Evolutionary conservation across 2,329 filamentous ascomycete genomes (phyloP).

Genomic region (Colletotrichum graminicola): DNA sequence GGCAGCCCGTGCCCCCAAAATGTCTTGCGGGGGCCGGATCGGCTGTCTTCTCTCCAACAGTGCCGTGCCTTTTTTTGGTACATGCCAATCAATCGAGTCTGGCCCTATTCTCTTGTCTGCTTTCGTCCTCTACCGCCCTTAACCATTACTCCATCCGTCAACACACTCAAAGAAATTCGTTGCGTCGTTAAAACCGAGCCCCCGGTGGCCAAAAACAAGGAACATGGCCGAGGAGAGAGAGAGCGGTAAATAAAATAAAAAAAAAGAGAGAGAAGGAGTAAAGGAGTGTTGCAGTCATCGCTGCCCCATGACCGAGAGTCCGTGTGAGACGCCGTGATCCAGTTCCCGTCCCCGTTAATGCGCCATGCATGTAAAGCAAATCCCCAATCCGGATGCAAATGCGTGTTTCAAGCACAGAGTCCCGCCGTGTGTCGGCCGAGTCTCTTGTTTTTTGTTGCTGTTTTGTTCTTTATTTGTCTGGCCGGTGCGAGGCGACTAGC

Average conservation of each 20-base stretch:
- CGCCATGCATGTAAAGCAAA: conserved; percentile 41
- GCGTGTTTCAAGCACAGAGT: conserved; percentile 19
- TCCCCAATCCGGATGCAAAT: conserved; percentile 35
- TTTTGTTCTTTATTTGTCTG: conserved; percentile 18
- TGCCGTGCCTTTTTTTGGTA: conserved; percentile 34
- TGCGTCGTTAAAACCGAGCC: conserved; percentile 16
- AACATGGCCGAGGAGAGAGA: background rate
- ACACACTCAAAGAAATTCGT: conserved; percentile 39
- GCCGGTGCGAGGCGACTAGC: conserved; percentile 26
- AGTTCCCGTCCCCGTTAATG: conserved; percentile 29
- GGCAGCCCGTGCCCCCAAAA: conserved; percentile 8
- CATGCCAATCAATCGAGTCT: conserved; percentile 30
- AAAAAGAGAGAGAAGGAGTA: background rate
- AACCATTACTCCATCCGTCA: conserved; percentile 37
- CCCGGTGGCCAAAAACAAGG: background rate
- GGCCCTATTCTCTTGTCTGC: conserved; percentile 11
- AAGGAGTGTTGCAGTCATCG: conserved; percentile 26
- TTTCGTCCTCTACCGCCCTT: conserved; percentile 7
- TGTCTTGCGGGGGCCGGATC: conserved; percentile 24
- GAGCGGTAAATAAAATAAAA: too few relatives aligned
- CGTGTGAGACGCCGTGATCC: conserved; percentile 36
- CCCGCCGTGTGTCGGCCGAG: conserved; percentile 12
- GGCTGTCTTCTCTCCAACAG: conserved; percentile 19
- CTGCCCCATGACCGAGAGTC: conserved; percentile 26
- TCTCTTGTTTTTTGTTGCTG: conserved; percentile 11